Evolutionary conservation across 1,284 basidiomycete genomes (phyloP).

Genomic region (Boletus subluridellus): DNA sequence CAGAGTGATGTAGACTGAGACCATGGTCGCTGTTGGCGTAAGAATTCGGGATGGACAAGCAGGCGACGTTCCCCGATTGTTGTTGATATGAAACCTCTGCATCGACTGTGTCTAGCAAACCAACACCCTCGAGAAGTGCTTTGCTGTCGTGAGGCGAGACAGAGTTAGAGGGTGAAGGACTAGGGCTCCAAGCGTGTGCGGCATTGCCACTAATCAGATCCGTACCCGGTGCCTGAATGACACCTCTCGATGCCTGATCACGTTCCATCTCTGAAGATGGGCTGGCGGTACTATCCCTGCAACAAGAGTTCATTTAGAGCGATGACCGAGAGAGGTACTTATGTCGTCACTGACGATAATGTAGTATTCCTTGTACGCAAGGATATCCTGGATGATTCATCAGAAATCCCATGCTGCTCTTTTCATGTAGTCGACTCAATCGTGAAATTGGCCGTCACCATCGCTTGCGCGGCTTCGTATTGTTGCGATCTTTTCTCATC

Average conservation of each 20-base stretch:
- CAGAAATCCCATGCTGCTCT: too few relatives aligned
- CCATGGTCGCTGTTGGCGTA: background rate
- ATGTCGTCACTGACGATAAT: too few relatives aligned
- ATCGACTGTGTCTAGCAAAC: background rate
- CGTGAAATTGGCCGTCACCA: too few relatives aligned
- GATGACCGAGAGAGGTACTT: too few relatives aligned
- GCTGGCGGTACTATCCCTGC: too few relatives aligned
- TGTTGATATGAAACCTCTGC: background rate
- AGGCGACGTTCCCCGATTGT: background rate
- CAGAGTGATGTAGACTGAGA: background rate
- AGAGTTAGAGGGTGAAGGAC: too few relatives aligned
- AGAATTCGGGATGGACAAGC: background rate
- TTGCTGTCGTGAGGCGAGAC: background rate
- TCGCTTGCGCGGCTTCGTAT: too few relatives aligned
- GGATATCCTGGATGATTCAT: too few relatives aligned
- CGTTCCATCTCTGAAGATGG: background rate
- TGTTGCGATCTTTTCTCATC: too few relatives aligned
- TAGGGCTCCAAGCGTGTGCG: background rate
- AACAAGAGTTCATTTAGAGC: too few relatives aligned
- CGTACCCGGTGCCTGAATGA: background rate
- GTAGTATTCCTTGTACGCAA: too few relatives aligned
- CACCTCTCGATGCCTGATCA: background rate
- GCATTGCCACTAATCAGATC: background rate
- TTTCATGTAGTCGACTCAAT: too few relatives aligned
- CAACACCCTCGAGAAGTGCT: background rate